Conservation (phyloP, 1,139 yeast species). For the Blastobotrys serpentis region DNA sequence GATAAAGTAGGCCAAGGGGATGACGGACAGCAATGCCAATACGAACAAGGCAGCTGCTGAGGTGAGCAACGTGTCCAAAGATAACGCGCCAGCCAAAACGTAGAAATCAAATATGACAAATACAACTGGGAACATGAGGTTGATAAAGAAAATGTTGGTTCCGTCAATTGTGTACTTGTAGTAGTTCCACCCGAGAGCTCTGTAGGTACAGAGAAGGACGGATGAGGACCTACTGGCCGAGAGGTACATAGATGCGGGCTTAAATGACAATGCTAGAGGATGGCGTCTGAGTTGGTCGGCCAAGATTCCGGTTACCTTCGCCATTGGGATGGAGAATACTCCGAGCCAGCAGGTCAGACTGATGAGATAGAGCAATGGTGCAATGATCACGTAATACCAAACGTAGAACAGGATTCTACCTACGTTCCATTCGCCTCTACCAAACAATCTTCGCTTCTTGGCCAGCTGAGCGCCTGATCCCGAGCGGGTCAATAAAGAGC, state of each 20-base stretch:
- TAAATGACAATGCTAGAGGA: constrained; percentile 79
- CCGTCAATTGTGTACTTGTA: constrained; percentile 96
- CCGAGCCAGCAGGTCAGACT: constrained; percentile 72
- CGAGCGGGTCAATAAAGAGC: constrained; percentile 17
- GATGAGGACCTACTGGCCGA: constrained; percentile 40
- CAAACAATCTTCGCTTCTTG: constrained; percentile 62
- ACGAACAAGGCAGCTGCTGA: constrained; percentile 61
- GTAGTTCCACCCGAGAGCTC: constrained; percentile 89
- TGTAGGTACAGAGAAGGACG: constrained; percentile 75
- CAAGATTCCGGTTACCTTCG: constrained; percentile 66
- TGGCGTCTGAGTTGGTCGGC: constrained; percentile 82
- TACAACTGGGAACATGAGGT: constrained; percentile 71
- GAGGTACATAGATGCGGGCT: constrained; percentile 54
- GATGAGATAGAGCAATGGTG: constrained; percentile 61
- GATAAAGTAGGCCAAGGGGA: constrained; percentile 93
- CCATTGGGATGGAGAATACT: constrained; percentile 93
- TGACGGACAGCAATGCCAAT: constrained; percentile 76
- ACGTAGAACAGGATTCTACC: constrained; percentile 81
- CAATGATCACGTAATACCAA: constrained; percentile 65
- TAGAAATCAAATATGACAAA: constrained; percentile 82
- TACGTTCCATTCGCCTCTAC: constrained; percentile 88
- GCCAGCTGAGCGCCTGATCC: constrained; percentile 13
- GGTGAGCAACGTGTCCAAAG: constrained; percentile 53
- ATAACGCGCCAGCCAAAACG: constrained; percentile 54
- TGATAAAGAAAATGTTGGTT: constrained; percentile 88